Evolutionary conservation across 2,329 filamentous ascomycete genomes (phyloP), one percentile per base, ranked within the genome.

Genomic region (Verticillium tricorpus): DNA sequence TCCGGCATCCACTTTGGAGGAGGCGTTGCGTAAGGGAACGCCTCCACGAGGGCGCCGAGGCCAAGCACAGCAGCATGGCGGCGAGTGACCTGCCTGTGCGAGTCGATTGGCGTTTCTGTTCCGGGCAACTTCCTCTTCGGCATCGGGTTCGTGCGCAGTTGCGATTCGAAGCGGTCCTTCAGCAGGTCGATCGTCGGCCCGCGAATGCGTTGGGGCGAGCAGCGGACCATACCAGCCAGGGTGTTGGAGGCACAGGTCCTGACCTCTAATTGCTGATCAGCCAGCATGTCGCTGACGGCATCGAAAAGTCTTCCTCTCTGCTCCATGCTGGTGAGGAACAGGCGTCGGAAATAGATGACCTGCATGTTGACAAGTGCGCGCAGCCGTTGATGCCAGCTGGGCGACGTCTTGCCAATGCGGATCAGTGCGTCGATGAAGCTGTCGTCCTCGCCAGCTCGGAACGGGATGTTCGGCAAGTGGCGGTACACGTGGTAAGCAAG

Each of bases 301-400:
- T 90, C 88, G 72, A 98, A 96, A 17, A 99, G 85, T 37, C 86
- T 84, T 68, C 92, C 85, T 60, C 95, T 90, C 73, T 97, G 89
- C 8, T 84, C 78, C 7, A 85, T 80, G 35, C 87, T 85, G 67
- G 96, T 91, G 32, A 98, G 80, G 81, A 99, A 99, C 40, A 99
- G 85, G 31, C 94, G 91, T 58, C 95, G 90, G 86, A 98, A 99
- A 80, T 97, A 99, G 69, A 99, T 89, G 66, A 98, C 94, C 71
- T 99, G 96, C 82, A 99, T 97, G 77, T 98, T 98, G 77, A 99
- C 93, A 68, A 99, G 86, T 54, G 96, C 92, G 31, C 96, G 88
- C 45, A 99, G 83, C 56, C 95, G 90, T 77, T 99, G 95, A 75
- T 99, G 95, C 95, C 95, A 99, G 61, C 91, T 95, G 2, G 87